These are phyloP conservation scores for Sporodiniella umbellata DNA, from an alignment of 371 early-diverging fungal genomes.

Conservation along the genomic window DNA sequence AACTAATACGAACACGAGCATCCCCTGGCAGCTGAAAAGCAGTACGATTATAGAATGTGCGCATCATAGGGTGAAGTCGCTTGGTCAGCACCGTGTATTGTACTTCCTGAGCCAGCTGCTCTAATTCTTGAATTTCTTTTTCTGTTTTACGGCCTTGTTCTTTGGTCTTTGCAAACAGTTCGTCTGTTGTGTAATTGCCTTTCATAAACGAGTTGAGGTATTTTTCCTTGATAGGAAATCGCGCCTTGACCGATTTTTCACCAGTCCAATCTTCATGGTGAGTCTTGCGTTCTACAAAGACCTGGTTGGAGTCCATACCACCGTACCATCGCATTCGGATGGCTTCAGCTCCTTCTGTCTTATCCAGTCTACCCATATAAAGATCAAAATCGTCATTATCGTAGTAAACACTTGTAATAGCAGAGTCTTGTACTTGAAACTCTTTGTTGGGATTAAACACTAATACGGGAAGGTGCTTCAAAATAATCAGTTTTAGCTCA, in stretches of 20 bases:
- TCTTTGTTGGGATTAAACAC: slow-evolving; percentile 88
- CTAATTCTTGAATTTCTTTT: slow-evolving; percentile 79
- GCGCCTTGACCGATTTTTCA: slow-evolving; percentile 92
- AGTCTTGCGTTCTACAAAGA: slow-evolving; percentile 98
- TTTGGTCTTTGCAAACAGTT: slow-evolving; percentile 78
- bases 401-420: slow-evolving; percentile 97
- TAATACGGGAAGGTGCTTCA: slow-evolving; percentile 96
- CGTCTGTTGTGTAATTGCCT: slow-evolving; percentile 83
- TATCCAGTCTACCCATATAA: slow-evolving; percentile 92
- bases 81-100: slow-evolving; percentile 75
- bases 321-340: slow-evolving; percentile 98
- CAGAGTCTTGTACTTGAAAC: slow-evolving; percentile 75
- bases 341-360: slow-evolving; percentile 93
- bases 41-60: slow-evolving; percentile 98
- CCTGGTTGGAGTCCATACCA: slow-evolving; percentile 75
- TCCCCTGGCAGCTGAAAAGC: slow-evolving; percentile 99
- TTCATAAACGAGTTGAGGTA: slow-evolving; percentile 84
- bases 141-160: slow-evolving; percentile 79
- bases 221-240: slow-evolving; percentile 96
- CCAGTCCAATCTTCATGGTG: slow-evolving; percentile 99
- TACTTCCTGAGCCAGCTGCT: slow-evolving; percentile 82
- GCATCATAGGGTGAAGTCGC: slow-evolving; percentile 83
- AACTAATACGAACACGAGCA: slow-evolving; percentile 95
- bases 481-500: slow-evolving; percentile 91
- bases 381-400: slow-evolving; percentile 95